A percentile compares a stretch with the other conserved stretches of the same genome.
These are phyloP conservation scores for Thraustochytrium aureum DNA, from an alignment of 352 stramenopile species.

Conservation along the genomic window DNA sequence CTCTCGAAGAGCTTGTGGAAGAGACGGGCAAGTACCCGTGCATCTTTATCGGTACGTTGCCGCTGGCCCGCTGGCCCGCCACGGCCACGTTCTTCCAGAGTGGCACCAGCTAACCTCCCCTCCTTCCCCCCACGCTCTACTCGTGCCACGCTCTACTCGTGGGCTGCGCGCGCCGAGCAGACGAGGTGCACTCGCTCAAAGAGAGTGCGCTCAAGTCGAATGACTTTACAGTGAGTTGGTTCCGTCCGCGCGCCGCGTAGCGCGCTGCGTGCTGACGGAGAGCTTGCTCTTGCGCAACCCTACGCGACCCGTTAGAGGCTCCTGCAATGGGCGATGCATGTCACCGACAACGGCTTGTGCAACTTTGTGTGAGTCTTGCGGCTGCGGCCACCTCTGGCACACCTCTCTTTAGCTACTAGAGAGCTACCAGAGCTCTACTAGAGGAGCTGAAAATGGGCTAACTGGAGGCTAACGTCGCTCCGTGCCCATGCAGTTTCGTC, in stretches of 20 bases:
- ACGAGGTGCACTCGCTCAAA: slow-evolving; percentile 51
- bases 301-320: too few species aligned
- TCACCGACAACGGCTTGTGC: slow-evolving; percentile 8
- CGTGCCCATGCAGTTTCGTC: slow-evolving; percentile 32
- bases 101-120: not conserved
- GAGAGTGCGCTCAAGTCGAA: slow-evolving; percentile 29
- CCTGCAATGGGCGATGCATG: slow-evolving; percentile 43
- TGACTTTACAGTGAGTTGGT: slow-evolving; percentile 28
- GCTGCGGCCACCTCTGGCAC: too few species aligned
- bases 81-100: too few species aligned
- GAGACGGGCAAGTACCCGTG: slow-evolving; percentile 14
- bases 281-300: too few species aligned
- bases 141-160: too few species aligned
- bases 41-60: slow-evolving; percentile 33
- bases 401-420: too few species aligned
- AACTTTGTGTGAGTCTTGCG: slow-evolving; percentile 25
- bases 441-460: too few species aligned
- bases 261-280: too few species aligned
- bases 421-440: too few species aligned
- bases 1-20: slow-evolving; percentile 11
- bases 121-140: too few species aligned
- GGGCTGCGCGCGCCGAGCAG: not conserved
- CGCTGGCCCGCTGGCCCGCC: not conserved
- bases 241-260: too few species aligned
- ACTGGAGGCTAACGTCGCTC: too few species aligned